Evolutionary conservation across 2,329 filamentous ascomycete species (phyloP), one percentile per base, ranked within the genome.

Genomic region (Colletotrichum sojae): DNA sequence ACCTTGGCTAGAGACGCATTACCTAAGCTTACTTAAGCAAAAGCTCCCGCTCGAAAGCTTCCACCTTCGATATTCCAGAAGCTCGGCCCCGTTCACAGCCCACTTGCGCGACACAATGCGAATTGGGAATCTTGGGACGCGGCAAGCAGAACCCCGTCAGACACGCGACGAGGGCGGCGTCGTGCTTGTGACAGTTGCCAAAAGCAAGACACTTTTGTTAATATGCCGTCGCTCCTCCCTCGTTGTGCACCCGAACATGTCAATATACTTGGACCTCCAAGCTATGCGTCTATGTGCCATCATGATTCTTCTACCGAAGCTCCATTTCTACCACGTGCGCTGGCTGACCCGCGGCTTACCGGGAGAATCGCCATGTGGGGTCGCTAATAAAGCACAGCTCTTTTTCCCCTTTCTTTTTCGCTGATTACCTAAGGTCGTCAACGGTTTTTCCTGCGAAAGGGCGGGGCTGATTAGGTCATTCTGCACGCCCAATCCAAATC

Each of bases 391-490:
- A 59, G 25, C 39, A 31, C 48, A 22, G 25, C 49, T 12, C 49
- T 9, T 36, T 54, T 53, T 53, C 9, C 55, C 27, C 31, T 36
- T 36, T 36, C 31, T 36, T 36, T 36, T 36, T 36, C 31, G 31
- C 6, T 10, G 31, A 36, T 36, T 36, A 36, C 31, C 8, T 36
- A 36, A 36, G 31, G 22, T 27, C n/a, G n/a, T 27, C 27, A 51
- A 45, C 20, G 12, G 10, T 3, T 4, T 10, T 43, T n/a, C 12
- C 18, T 15, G 5, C 65, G 48, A 13, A 54, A 68, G n/a, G n/a
- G 62, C 55, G 55, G 62, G n/a, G 25, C 13, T 60, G 67, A 51
- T 66, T 69, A 69, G 53, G 51, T 69, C 67, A 61, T 56, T 61
- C 51, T 9, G 18, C 40, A 40, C 43, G 56, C 49, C 67, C 62